Conservation (phyloP, 116 monocot genomes). For the Trichopus zeylanicus region DNA sequence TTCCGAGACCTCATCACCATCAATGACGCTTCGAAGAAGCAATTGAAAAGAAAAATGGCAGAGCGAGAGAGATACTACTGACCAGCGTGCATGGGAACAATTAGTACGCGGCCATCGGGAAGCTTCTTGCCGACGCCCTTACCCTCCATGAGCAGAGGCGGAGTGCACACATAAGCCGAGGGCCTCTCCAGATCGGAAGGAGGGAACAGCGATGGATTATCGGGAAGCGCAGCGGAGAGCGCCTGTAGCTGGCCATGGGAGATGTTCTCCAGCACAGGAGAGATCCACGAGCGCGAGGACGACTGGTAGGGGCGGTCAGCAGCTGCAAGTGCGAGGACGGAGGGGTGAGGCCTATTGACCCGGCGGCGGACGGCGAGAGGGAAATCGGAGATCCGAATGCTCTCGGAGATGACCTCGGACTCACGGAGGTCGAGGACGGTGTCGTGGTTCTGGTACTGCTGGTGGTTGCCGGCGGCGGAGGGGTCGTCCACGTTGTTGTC, state of each 20-base stretch:
- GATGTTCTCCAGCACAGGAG: conserved; percentile 56
- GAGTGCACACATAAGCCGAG: conserved; percentile 63
- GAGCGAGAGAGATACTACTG: neutral
- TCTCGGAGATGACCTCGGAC: conserved; percentile 52
- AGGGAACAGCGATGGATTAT: conserved; percentile 37
- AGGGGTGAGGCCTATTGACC: conserved; percentile 61
- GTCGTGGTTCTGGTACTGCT: conserved; percentile 17
- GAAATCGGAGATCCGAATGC: conserved; percentile 59
- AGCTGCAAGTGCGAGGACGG: conserved; percentile 54
- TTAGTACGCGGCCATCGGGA: conserved; percentile 18
- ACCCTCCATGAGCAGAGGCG: conserved; percentile 77
- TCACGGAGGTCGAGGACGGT: conserved; percentile 39
- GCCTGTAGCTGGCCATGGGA: conserved; percentile 94
- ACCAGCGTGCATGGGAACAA: conserved; percentile 86
- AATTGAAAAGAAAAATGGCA: neutral
- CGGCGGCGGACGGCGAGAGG: conserved; percentile 43
- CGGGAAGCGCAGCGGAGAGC: conserved; percentile 58
- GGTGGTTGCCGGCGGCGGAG: too few species aligned
- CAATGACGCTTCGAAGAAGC: neutral
- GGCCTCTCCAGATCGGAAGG: conserved; percentile 38
- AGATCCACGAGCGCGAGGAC: neutral
- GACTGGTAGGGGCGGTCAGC: conserved; percentile 25
- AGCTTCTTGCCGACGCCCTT: conserved; percentile 55
- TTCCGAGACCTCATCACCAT: neutral
- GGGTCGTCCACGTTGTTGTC: conserved; percentile 15